phyloP scores from a whole-genome alignment of 2,329 filamentous ascomycete species.

The Cylindrodendrum hubeiense region DNA sequence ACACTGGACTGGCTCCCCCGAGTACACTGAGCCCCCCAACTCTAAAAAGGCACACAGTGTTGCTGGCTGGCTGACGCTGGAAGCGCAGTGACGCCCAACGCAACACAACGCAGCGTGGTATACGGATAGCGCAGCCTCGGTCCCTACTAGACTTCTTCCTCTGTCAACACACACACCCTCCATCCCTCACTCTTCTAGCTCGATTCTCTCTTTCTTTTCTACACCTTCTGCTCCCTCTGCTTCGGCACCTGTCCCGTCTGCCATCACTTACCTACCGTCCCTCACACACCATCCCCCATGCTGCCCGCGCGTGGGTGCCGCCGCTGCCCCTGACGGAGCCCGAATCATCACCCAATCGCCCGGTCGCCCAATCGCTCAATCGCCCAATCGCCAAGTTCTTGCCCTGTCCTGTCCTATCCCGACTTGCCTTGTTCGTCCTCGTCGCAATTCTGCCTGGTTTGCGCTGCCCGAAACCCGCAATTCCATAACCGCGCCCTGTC shows the following conservation, averaged over 20 bases:
- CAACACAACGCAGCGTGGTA: conserved; percentile 26
- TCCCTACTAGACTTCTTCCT: conserved; percentile 28
- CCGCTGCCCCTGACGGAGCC: conserved; percentile 30
- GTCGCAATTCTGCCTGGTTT: conserved; percentile 9
- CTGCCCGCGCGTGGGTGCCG: conserved; percentile 21
- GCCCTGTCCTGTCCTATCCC: conserved; percentile 8
- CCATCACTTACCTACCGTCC: not conserved
- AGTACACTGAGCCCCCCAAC: conserved; percentile 11
- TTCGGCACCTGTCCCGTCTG: not conserved
- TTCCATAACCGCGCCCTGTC: conserved; percentile 22
- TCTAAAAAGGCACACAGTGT: not conserved
- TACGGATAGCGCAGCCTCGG: conserved; percentile 22
- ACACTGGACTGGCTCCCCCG: conserved; percentile 15
- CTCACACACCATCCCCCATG: conserved; percentile 14
- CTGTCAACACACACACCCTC: conserved; percentile 23
- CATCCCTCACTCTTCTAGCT: not conserved
- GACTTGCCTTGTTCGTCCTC: conserved; percentile 18
- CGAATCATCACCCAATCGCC: conserved; percentile 37
- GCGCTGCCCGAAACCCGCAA: conserved; percentile 24
- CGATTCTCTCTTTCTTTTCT: not conserved
- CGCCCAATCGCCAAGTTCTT: not conserved
- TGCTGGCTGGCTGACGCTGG: conserved; percentile 9
- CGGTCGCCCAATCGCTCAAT: conserved; percentile 28
- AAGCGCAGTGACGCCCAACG: conserved; percentile 34
- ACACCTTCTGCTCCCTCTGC: not conserved